phyloP scores from a whole-genome alignment of 2,329 filamentous ascomycete species.

The Fusarium veterinarium region DNA sequence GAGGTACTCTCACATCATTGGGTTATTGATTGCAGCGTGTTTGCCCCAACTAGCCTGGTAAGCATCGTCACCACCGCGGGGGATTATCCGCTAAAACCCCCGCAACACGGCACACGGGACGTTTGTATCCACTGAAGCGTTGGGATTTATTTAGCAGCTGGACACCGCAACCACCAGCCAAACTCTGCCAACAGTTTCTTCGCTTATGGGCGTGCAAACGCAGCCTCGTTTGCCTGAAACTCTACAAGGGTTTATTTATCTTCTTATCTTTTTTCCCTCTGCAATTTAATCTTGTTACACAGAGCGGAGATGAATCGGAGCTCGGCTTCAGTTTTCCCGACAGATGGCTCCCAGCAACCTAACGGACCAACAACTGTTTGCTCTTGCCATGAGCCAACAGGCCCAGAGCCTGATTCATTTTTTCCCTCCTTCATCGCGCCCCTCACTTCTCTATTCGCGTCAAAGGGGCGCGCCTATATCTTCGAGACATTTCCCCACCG shows the following conservation, averaged over 20 bases:
- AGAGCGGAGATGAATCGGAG: background rate
- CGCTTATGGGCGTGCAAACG: background rate
- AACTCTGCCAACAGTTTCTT: background rate
- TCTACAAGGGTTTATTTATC: background rate
- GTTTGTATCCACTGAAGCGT: background rate
- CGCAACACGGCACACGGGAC: background rate
- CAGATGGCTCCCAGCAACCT: background rate
- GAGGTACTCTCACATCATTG: background rate
- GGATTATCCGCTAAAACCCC: background rate
- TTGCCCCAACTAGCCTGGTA: background rate
- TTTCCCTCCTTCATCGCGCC: background rate
- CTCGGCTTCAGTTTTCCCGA: background rate
- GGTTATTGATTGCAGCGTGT: background rate
- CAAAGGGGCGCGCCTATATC: background rate
- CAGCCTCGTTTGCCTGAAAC: background rate
- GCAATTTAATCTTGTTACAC: background rate
- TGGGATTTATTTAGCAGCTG: background rate
- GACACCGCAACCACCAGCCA: background rate
- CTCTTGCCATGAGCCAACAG: background rate
- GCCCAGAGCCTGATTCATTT: background rate
- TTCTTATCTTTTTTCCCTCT: background rate
- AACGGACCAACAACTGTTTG: background rate
- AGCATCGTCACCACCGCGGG: background rate
- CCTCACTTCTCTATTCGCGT: background rate
- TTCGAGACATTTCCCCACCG: background rate